Conservation (phyloP, 257 asterid species). For the Gentiana straminea region DNA sequence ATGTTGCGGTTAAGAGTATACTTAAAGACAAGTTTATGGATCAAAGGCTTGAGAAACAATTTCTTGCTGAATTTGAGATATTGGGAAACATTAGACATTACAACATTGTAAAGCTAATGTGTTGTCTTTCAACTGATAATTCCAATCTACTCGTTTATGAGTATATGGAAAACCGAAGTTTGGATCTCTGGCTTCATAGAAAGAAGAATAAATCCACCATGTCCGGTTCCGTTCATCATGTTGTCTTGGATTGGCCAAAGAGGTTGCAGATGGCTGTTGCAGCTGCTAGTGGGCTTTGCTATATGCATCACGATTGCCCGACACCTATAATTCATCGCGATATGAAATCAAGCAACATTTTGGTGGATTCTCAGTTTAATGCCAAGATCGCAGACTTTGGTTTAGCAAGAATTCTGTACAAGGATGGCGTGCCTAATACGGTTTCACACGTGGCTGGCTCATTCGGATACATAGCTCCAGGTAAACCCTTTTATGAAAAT, state of each 20-base stretch:
- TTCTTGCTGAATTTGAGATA: slow-evolving; percentile 57
- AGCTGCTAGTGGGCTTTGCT: slow-evolving; percentile 12
- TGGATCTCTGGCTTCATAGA: slow-evolving; percentile 68
- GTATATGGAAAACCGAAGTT: slow-evolving; percentile 65
- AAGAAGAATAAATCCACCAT: slow-evolving; percentile 14
- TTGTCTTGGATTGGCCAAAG: slow-evolving; percentile 29
- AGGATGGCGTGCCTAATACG: slow-evolving; percentile 25
- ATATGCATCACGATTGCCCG: slow-evolving; percentile 1
- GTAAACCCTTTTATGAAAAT: slow-evolving; percentile 3
- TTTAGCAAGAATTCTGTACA: slow-evolving; percentile 13
- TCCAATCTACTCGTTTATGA: slow-evolving; percentile 73
- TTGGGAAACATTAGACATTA: slow-evolving; percentile 60
- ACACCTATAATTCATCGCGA: slow-evolving; percentile 8
- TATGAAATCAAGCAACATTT: slow-evolving; percentile 9
- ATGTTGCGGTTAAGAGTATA: slow-evolving; percentile 74
- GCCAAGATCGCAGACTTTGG: slow-evolving; percentile 13
- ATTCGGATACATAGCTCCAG: slow-evolving; percentile 40
- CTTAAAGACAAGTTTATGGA: slow-evolving; percentile 34
- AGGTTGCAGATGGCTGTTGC: slow-evolving; percentile 27
- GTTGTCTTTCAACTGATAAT: slow-evolving; percentile 52
- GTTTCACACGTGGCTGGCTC: slow-evolving; percentile 34
- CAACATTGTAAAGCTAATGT: slow-evolving; percentile 67
- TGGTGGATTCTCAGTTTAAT: slow-evolving; percentile 1
- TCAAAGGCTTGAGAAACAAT: slow-evolving; percentile 49
- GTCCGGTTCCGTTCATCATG: slow-evolving; percentile 30